These are phyloP conservation scores for Pisolithus microcarpus DNA, from an alignment of 768 basidiomycete genomes.

Conservation along the genomic window DNA sequence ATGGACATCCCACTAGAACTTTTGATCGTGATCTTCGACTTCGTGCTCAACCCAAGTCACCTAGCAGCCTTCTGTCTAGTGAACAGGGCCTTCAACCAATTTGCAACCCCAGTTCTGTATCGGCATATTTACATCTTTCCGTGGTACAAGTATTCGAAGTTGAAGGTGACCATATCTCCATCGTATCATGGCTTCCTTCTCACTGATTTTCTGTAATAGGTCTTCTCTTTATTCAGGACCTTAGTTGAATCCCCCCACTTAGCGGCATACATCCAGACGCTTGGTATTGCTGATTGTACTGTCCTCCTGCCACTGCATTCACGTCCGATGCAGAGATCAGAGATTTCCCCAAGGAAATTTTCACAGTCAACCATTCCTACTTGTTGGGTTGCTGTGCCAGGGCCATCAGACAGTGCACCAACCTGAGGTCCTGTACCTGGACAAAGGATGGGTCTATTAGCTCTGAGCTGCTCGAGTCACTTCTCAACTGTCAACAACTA, in stretches of 20 bases:
- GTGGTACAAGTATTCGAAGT: constrained; percentile 63
- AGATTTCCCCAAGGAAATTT: constrained; percentile 57
- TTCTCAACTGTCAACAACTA: constrained; percentile 38
- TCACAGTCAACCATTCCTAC: constrained; percentile 23
- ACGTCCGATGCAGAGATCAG: constrained; percentile 47
- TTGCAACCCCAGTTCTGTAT: constrained; percentile 50
- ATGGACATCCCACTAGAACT: constrained; percentile 61
- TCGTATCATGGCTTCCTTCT: not conserved
- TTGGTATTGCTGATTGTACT: constrained; percentile 40
- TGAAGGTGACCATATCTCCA: constrained; percentile 35
- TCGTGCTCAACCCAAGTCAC: constrained; percentile 46
- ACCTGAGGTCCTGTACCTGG: constrained; percentile 64
- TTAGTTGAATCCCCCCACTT: constrained; percentile 48
- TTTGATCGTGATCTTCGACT: constrained; percentile 46
- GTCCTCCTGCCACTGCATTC: not conserved
- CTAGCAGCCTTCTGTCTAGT: constrained; percentile 50
- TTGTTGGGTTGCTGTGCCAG: constrained; percentile 35
- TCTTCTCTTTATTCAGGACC: constrained; percentile 54
- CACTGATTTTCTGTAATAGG: constrained; percentile 30
- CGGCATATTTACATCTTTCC: constrained; percentile 53
- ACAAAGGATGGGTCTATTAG: constrained; percentile 72
- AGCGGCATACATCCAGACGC: constrained; percentile 46
- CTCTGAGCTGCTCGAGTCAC: constrained; percentile 48
- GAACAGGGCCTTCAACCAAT: constrained; percentile 45
- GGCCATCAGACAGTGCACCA: constrained; percentile 55